Base-by-base conservation (phyloP, 2,329 filamentous ascomycete species). In the Fusarium sp. region DNA sequence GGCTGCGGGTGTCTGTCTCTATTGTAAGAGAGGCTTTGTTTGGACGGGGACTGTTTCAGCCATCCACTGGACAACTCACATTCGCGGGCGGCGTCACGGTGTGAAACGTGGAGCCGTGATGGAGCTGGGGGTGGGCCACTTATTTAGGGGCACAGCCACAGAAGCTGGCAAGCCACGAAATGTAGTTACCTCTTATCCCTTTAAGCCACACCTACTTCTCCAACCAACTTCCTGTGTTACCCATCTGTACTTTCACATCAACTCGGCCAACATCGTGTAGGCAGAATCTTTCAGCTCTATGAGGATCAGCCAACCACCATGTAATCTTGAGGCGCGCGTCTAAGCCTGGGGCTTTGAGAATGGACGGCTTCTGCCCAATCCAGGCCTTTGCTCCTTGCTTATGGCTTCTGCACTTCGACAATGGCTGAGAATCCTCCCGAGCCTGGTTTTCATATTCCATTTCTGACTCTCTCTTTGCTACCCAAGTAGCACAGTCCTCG, bases 11-110 rank as follows among this genome's bases (percentile, higher is more conserved):
- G 43, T 45, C 43, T 50, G n/a, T 73, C 24, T 64, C 45, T 54
- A 48, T 65, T 64, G 65, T 69, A 65, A 73, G 58, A 75, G 68
- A 18, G 62, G 29, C 54, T 62, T 67, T 74, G 56, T 67, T 64
- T 58, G 52, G 65, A 54, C 27, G 18, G 48, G 48, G 48, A 64
- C 56, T 56, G 62, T 73, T 60, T 67, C 69, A 71, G 77, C 37
- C 68, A 68, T 77, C 37, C 71, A 68, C 69, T 76, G 43, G 67
- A 65, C 72, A 76, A 69, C 72, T 67, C 52, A 50, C 45, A 29
- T 41, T 14, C 27, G 48, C 22, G 43, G 43, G 43, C 35, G 41
- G 63, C 54, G 72, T 75, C 72, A 73, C 68, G 72, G 69, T 75
- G 69, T 59, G 24, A 59, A 60, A 68, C 66, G 63, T 69, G 63